Conservation (phyloP, 2,329 filamentous ascomycete genomes). For the Cercospora sesami region DNA sequence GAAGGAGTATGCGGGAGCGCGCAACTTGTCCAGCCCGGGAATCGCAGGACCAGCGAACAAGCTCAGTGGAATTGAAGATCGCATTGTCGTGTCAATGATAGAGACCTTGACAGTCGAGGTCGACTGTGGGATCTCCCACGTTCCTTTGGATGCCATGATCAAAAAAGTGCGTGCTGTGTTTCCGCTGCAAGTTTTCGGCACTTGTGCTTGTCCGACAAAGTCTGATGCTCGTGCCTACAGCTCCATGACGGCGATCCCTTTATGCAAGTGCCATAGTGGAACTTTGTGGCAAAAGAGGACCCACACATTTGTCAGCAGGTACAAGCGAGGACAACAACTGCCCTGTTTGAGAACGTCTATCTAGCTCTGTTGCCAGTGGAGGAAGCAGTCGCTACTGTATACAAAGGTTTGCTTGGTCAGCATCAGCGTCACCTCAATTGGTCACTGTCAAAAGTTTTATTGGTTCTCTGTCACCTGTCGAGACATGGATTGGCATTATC, state of each 20-base stretch:
- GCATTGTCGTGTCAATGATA: constrained; percentile 13
- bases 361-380: constrained; percentile 1
- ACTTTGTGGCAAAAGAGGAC: neutral
- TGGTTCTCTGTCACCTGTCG: constrained; percentile 5
- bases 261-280: neutral
- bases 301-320: constrained; percentile 5
- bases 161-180: neutral
- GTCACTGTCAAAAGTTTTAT: constrained; percentile 9
- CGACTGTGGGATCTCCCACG: constrained; percentile 1
- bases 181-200: neutral
- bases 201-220: neutral
- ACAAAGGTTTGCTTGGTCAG: neutral
- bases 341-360: neutral
- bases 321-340: neutral
- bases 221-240: neutral
- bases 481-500: constrained; percentile 1
- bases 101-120: constrained; percentile 6
- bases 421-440: constrained; percentile 3
- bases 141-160: neutral
- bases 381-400: neutral
- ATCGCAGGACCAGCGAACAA: constrained; percentile 2
- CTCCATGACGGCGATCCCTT: neutral
- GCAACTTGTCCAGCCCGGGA: neutral
- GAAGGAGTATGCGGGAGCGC: constrained; percentile 5
- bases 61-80: neutral